Evolutionary conservation across 345 rosid species (phyloP).

Genomic region (Mallotus nudiflorus): DNA sequence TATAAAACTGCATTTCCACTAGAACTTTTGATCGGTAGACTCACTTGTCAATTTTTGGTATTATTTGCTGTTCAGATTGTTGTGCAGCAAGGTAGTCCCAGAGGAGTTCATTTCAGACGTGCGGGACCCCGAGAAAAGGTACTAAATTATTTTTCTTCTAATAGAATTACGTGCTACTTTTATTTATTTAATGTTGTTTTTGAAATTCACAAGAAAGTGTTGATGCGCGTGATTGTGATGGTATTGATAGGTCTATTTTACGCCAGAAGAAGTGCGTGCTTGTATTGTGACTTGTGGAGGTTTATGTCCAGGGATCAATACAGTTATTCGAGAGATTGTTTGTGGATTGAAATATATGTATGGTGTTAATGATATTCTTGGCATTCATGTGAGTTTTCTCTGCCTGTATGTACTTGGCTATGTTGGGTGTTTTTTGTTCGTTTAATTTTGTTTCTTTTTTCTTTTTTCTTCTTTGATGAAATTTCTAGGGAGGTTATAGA

Average conservation of each 20-base stretch:
- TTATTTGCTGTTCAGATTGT: constrained; percentile 57
- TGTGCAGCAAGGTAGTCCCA: constrained; percentile 63
- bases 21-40: constrained; percentile 23
- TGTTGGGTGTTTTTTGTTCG: neutral
- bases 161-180: too few species aligned
- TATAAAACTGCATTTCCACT: constrained; percentile 24
- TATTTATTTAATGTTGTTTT: neutral
- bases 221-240: neutral
- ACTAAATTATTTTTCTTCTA: too few species aligned
- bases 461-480: neutral
- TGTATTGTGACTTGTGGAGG: constrained; percentile 94
- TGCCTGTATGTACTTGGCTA: neutral
- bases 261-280: constrained; percentile 85
- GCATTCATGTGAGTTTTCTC: constrained; percentile 53
- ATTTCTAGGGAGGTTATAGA: constrained; percentile 72
- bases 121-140: constrained; percentile 93
- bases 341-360: constrained; percentile 91
- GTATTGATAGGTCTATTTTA: constrained; percentile 66
- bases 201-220: too few species aligned
- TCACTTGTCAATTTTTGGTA: neutral
- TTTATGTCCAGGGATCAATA: constrained; percentile 91
- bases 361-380: constrained; percentile 68
- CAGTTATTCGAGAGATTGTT: constrained; percentile 83
- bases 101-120: constrained; percentile 88
- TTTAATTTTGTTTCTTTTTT: too few species aligned